Base-by-base conservation (phyloP, 2,329 filamentous ascomycete genomes). In the Beauveria rudraprayagi region DNA sequence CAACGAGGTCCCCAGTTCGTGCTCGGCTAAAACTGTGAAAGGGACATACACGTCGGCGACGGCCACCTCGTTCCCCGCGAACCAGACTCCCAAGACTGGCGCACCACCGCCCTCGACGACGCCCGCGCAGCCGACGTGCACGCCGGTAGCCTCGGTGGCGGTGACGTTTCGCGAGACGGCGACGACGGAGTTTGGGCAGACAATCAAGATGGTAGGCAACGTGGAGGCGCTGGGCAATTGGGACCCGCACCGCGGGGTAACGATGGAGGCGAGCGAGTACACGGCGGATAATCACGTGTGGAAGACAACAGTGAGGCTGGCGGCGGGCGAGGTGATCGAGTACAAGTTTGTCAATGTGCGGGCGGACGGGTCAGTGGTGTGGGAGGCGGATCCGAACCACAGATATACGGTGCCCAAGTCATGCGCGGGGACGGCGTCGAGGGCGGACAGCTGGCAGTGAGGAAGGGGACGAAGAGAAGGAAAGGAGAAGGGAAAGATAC, bases 311-410 rank as follows among this genome's bases (percentile, higher is more conserved):
- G 69, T 90, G 30, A 75, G 73, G 1, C 71, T 91, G 17, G 72
- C 77, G 0, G 77, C 83, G 0, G 87, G 86, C 2, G 76, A 77
- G 53, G 73, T 71, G 3, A 75, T 91, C 48, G 68, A 84, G 74
- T 91, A 90, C 71, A 90, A 91, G 75, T 91, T 84, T 69, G 81
- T 91, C 66, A 81, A 83, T 55, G 79, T 87, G 47, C 77, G 77
- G 62, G 67, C 72, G 1, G 79, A 82, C 66, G 83, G 85, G 0
- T 75, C 73, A 0, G 72, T 88, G 9, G 77, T 73, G 2, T 91
- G 88, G 87, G 88, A 91, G 75, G 76, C 74, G 54, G 87, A 87
- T 55, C 78, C 80, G 0, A 80, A 84, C 68, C 78, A 76, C 50
- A 67, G 63, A 2, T 73, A 71, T 61, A 69, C 67, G 10, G 71